Evolutionary conservation across 2,329 filamentous ascomycete genomes (phyloP), one percentile per base, ranked within the genome.

Genomic region (Colletotrichum salicis): DNA sequence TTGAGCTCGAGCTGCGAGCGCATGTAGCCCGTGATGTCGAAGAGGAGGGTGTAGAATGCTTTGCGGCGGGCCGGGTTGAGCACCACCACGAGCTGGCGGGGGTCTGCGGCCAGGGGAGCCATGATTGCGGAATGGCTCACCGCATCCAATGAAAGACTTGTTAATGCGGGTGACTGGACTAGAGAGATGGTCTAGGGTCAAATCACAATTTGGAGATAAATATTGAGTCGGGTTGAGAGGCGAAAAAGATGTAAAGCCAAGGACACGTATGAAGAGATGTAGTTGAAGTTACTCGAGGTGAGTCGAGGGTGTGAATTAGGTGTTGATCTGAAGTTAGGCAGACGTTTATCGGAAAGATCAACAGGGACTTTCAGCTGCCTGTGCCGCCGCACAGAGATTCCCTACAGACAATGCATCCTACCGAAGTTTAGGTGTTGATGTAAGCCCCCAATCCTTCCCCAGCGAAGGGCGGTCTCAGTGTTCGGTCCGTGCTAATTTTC

Each of bases 11-110:
- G 77, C 73, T 89, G 84, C 2, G 83, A 82, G 56, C 85, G 84
- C 86, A 90, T 90, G 71, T 86, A 85, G n/a, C 78, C 77, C n/a
- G 82, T 84, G 76, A 90, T 87, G 51, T 88, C 85, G 58, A 82
- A 79, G 29, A 88, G 80, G 24, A 91, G 84, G 59, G 80, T 80
- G 67, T 87, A 84, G 37, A 89, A 83, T 2, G 85, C 87, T 73
- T 83, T 84, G 58, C 88, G 86, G 56, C 85, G 83, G 33, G 86
- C 84, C 33, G 83, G 82, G 74, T 89, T 87, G 52, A 91, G 82
- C 31, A 87, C 83, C 64, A 90, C 85, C 79, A 88, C 84, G 65
- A 90, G 79, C 75, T 88, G 87, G 70, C 87, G 85, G 60, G 88
- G 88, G 73, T 89, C 88, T 45, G 82, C 84, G 67, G 84, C 87